Conservation (phyloP, 75 land plant species). For the Selaginella tamariscina region DNA sequence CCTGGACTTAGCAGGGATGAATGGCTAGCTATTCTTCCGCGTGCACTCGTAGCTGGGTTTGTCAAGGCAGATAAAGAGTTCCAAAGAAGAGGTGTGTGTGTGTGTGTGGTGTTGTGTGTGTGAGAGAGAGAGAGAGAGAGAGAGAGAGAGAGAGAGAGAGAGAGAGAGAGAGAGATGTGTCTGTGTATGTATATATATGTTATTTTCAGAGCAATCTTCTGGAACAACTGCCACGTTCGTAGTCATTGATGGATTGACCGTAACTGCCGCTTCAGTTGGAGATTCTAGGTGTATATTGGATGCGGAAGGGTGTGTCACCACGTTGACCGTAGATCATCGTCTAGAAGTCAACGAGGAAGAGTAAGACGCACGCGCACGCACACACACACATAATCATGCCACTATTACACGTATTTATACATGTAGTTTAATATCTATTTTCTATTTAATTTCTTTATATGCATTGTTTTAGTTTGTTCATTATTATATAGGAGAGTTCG, state of each 20-base stretch:
- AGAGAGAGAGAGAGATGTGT: no score
- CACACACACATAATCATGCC: no score
- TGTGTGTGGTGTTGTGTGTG: no score
- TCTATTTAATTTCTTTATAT: no score
- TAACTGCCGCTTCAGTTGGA: conserved; percentile 87
- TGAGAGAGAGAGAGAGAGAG: no score
- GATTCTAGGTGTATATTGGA: conserved; percentile 86
- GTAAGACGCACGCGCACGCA: no score
- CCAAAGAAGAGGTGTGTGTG: conserved; percentile 65
- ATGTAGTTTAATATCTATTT: no score
- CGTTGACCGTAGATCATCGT: conserved; percentile 77
- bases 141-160: no score
- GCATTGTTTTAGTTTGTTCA: no score
- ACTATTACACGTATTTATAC: no score
- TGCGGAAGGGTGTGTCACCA: conserved; percentile 43
- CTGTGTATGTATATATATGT: no score
- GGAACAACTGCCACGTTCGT: conserved; percentile 92
- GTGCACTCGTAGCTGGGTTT: conserved; percentile 79
- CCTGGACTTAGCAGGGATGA: conserved; percentile 55
- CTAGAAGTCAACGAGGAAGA: conserved; percentile 80
- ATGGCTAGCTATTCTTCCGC: conserved; percentile 75
- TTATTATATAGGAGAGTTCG: conserved; percentile 73
- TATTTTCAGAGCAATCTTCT: conserved; percentile 54
- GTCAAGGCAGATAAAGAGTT: conserved; percentile 81
- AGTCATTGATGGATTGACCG: conserved; percentile 82